Evolutionary conservation across 2,329 filamentous ascomycete genomes (phyloP).

Genomic region (Fusarium graminum): DNA sequence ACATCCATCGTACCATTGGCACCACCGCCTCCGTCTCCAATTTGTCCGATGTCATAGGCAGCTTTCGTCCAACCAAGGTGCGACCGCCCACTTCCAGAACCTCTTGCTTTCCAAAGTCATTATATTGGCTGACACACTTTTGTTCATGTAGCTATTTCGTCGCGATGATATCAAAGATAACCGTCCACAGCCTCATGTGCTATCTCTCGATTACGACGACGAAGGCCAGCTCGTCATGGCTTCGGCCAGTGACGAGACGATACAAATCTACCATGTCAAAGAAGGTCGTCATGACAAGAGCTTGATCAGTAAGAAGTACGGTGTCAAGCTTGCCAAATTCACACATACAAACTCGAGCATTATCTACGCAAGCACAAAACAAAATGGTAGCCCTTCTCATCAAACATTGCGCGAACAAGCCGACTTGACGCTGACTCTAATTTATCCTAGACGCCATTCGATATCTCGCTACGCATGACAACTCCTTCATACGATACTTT

Average conservation of each 20-base stretch:
- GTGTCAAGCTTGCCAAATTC: slow-evolving; percentile 92
- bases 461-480: slow-evolving; percentile 93
- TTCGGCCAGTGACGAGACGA: slow-evolving; percentile 91
- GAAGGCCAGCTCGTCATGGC: slow-evolving; percentile 92
- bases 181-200: slow-evolving; percentile 72
- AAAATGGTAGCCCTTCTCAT: slow-evolving; percentile 73
- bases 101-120: background rate
- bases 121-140: background rate
- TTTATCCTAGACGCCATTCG: slow-evolving; percentile 76
- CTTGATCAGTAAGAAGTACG: slow-evolving; percentile 95
- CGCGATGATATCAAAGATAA: slow-evolving; percentile 68
- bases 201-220: slow-evolving; percentile 97
- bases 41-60: slow-evolving; percentile 81
- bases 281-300: slow-evolving; percentile 91
- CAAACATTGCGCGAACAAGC: background rate
- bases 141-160: slow-evolving; percentile 64
- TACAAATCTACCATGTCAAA: slow-evolving; percentile 94
- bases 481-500: slow-evolving; percentile 96
- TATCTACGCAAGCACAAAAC: slow-evolving; percentile 94
- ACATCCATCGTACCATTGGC: slow-evolving; percentile 64
- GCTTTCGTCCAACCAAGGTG: slow-evolving; percentile 85
- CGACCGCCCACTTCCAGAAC: slow-evolving; percentile 41
- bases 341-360: slow-evolving; percentile 92
- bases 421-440: slow-evolving; percentile 10
- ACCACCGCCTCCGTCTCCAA: slow-evolving; percentile 68